Conservation (phyloP, 305 asterid species). For the Stenogyne calaminthoides region DNA sequence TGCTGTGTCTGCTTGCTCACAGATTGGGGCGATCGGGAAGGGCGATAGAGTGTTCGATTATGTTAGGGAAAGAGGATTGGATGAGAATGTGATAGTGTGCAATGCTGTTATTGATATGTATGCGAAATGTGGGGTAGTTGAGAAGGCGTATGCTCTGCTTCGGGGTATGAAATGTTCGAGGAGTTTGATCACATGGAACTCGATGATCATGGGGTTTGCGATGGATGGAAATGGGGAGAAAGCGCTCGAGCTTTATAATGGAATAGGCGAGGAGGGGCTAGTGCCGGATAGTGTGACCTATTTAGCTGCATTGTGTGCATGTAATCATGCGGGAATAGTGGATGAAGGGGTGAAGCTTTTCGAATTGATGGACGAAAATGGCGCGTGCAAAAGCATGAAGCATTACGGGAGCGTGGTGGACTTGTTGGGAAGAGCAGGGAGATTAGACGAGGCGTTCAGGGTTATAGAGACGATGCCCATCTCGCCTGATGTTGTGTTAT, state of each 20-base stretch:
- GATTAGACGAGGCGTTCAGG: conserved; percentile 61
- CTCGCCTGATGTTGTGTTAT: conserved; percentile 71
- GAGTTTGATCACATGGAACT: conserved; percentile 78
- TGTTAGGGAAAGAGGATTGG: conserved; percentile 42
- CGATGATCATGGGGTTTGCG: conserved; percentile 91
- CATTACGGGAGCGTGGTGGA: conserved; percentile 92
- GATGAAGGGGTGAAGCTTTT: conserved; percentile 76
- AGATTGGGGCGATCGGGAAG: conserved; percentile 73
- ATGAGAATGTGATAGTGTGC: conserved; percentile 66
- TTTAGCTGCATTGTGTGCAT: conserved; percentile 76
- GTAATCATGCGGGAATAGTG: conserved; percentile 94
- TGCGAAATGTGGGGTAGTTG: conserved; percentile 77
- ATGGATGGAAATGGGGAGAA: conserved; percentile 80
- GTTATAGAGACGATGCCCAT: conserved; percentile 67
- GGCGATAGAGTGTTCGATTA: conserved; percentile 58
- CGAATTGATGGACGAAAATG: conserved; percentile 53
- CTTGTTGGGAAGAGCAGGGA: conserved; percentile 84
- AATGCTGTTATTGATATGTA: conserved; percentile 90
- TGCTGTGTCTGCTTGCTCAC: conserved; percentile 82
- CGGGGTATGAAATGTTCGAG: conserved; percentile 52
- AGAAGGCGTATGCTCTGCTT: conserved; percentile 60
- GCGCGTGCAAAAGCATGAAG: conserved; percentile 63
- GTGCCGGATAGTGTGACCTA: conserved; percentile 71
- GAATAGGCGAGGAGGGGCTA: conserved; percentile 42
- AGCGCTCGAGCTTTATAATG: conserved; percentile 60